Base-by-base conservation (phyloP, 352 stramenopile genomes). In the Albugo laibachii region DNA sequence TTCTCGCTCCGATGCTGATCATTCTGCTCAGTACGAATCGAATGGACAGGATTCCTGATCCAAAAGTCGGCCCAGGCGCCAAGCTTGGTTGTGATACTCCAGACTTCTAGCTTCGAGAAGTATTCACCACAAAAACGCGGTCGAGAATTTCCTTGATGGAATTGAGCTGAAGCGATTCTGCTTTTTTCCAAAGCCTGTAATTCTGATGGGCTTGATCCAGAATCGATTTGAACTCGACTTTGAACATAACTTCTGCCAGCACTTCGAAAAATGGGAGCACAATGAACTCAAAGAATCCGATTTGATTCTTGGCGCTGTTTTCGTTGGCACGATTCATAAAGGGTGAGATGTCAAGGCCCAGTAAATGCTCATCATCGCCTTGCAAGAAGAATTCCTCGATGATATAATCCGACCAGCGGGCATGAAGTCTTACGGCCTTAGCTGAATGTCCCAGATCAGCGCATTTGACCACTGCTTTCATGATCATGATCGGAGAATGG, bases 321-420 rank as follows among this genome's bases (percentile, higher is more conserved):
- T 91, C 74, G 36, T 65, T 73, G 20, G 91, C 74, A 48, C 83
- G 72, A 64, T 96, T 89, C 78, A 93, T 94, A 49, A 96, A 93
- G 3, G 86, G 87, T 41, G 69, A 94, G 31, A 95, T 74, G 36
- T 92, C 65, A 53, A 97, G 72, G 13, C 74, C 76, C 0, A 92
- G 49, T 27, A 69, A 66, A 45, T 93, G 85, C 52, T 97, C 92
- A 41, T 93, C 74, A 53, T 98, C 89, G 18, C 89, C 92, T 57
- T 97, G 92, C 41, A 79, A 59, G 54, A 95, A 97, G 52, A 97
- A 97, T 58, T 97, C 92, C 56, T 95, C 75, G 39, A 95, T 83
- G 42, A 96, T 92, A 19, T 91, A 53, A 47, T 94, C 76, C 1
- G 82, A 83, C 87, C 88, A 97, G 42, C 80, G 68, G 21, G 80